phyloP scores from a whole-genome alignment of 108 stramenopile species.

The Craspedostauros australis region DNA sequence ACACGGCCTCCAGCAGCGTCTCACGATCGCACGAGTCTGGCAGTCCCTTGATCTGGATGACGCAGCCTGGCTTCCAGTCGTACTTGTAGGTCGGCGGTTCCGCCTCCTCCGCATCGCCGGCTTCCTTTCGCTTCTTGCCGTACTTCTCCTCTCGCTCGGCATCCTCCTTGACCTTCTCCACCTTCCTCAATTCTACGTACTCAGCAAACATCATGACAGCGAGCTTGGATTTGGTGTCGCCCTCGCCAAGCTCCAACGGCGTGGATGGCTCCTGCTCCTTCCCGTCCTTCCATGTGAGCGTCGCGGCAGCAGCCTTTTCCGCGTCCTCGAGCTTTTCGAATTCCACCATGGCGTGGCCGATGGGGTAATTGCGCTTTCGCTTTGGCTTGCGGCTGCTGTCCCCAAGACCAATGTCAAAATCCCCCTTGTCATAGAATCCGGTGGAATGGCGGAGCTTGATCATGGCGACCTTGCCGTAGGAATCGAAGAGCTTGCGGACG shows the following conservation, averaged over 20 bases:
- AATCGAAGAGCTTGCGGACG: slow-evolving; percentile 52
- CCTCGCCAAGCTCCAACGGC: slow-evolving; percentile 24
- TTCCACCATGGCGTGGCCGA: slow-evolving; percentile 73
- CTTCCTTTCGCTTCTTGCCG: slow-evolving; percentile 6
- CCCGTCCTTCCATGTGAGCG: slow-evolving; percentile 34
- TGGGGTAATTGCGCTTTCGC: slow-evolving; percentile 19
- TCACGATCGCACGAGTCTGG: slow-evolving; percentile 71
- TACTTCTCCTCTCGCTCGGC: slow-evolving; percentile 11
- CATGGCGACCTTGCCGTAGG: slow-evolving; percentile 67
- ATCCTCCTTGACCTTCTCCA: slow-evolving; percentile 17
- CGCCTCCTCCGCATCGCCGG: slow-evolving; percentile 14
- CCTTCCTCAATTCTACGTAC: slow-evolving; percentile 25
- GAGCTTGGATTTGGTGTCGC: slow-evolving; percentile 14
- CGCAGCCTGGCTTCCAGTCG: slow-evolving; percentile 79
- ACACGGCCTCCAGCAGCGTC: slow-evolving; percentile 56
- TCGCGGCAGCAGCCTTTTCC: slow-evolving; percentile 70
- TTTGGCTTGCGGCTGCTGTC: slow-evolving; percentile 9
- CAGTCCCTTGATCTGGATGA: slow-evolving; percentile 65
- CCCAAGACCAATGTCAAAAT: slow-evolving; percentile 10
- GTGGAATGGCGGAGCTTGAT: slow-evolving; percentile 45
- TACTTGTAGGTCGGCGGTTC: slow-evolving; percentile 37
- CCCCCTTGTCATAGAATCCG: slow-evolving; percentile 4
- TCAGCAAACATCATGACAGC: slow-evolving; percentile 29
- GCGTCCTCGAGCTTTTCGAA: slow-evolving; percentile 70
- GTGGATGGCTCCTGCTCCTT: slow-evolving; percentile 32